These are phyloP conservation scores for Chlorella sp. DNA, from an alignment of 139 green algal genomes.

Conservation along the genomic window DNA sequence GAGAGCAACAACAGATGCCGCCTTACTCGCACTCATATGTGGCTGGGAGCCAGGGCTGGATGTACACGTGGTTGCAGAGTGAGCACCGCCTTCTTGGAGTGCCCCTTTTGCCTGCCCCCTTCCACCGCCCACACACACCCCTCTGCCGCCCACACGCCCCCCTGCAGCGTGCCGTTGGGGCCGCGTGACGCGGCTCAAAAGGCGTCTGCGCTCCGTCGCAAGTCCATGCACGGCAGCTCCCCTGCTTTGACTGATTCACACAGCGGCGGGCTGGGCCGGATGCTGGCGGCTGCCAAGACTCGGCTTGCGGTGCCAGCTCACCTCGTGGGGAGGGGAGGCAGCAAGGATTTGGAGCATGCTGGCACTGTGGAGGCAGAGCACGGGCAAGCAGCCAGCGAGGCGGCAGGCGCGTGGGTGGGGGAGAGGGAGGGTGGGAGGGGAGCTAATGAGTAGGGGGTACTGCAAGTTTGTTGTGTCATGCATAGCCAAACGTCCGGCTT, in stretches of 20 bases:
- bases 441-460: too few relatives aligned
- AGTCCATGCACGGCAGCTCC: conserved; percentile 14
- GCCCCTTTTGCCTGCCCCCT: not conserved
- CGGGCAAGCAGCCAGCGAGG: not conserved
- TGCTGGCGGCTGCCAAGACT: conserved; percentile 8
- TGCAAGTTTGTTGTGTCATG: not conserved
- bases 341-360: not conserved
- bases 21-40: too few relatives aligned
- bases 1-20: too few relatives aligned
- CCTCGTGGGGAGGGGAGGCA: not conserved
- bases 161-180: conserved; percentile 34
- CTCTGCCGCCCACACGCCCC: not conserved
- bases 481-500: too few relatives aligned
- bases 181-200: not conserved
- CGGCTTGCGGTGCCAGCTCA: conserved; percentile 8
- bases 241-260: not conserved
- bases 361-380: not conserved
- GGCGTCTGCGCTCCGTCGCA: conserved; percentile 9
- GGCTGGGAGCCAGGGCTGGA: too few relatives aligned
- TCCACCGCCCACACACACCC: not conserved
- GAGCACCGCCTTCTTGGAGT: not conserved
- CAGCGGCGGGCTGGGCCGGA: not conserved
- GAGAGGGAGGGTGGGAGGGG: too few relatives aligned
- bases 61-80: too few relatives aligned
- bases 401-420: not conserved